Percentiles rank a stretch among this genome's conserved stretches.
Evolutionary conservation across 495 filamentous ascomycete genomes (phyloP).

Genomic region (Tuber brumale): DNA sequence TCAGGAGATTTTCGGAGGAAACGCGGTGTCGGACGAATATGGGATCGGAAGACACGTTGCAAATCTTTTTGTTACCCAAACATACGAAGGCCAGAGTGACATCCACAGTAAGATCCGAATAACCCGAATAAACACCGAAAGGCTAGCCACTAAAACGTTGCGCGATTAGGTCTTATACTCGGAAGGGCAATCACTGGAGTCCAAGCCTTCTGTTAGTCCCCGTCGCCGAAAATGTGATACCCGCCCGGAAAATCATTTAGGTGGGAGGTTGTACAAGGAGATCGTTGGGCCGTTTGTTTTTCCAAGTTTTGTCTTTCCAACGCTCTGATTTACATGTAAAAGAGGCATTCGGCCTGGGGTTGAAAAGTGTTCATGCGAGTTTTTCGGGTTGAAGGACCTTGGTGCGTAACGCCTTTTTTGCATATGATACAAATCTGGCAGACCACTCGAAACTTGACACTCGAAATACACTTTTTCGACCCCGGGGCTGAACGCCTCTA

Average conservation of each 20-base stretch:
- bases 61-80: conserved; percentile 95
- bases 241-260: background rate
- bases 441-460: no score
- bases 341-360: no score
- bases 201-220: conserved; percentile 50
- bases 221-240: background rate
- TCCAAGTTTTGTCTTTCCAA: background rate
- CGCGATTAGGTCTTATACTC: conserved; percentile 52
- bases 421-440: no score
- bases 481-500: no score
- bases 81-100: conserved; percentile 95
- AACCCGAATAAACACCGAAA: background rate
- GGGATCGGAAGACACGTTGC: conserved; percentile 89
- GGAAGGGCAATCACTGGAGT: conserved; percentile 57
- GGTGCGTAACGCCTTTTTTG: no score
- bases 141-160: conserved; percentile 9
- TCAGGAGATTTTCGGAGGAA: conserved; percentile 94
- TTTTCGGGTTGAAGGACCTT: no score
- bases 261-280: background rate
- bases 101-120: conserved; percentile 66
- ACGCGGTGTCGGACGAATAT: conserved; percentile 95
- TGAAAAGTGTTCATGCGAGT: no score
- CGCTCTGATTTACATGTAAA: background rate
- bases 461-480: no score
- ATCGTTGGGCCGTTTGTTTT: background rate